Evolutionary conservation across 768 basidiomycete species (phyloP), one percentile per base, ranked within the genome.

Genomic region (Boletus huronensis): DNA sequence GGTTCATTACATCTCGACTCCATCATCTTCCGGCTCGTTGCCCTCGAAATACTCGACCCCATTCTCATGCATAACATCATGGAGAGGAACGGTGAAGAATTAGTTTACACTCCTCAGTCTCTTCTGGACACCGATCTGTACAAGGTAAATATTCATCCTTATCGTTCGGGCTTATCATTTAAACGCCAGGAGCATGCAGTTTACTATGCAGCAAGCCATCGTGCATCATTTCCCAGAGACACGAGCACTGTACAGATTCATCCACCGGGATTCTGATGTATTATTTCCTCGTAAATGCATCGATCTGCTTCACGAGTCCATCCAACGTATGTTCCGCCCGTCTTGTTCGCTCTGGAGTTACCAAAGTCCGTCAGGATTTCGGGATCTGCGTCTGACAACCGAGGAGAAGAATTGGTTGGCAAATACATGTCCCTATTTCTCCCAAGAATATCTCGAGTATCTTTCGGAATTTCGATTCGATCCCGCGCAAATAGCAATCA

Each of bases 121-220:
- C 75, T 98, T 48, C 79, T 98, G 42, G 96, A 98, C 70, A 94
- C 93, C 0, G 96, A 98, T 70, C 73, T 96, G 29, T 98, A 98
- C 82, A 98, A 96, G 82, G 93, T 87, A 49, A 42, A 55, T 17
- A 42, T 39, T n/a, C 50, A 31, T 29, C 19, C 26, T 45, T 25
- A 39, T 32, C 16, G 8, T 36, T 21, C 43, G 1, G 13, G 19
- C 9, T 31, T 11, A 21, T 41, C 14, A 25, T n/a, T 46, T n/a
- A 42, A 50, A 41, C 36, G 3, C 19, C 25, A 2, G 9, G 6
- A 34, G 8, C 28, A 29, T 29, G 14, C 53, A 96, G 92, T 77
- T 97, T 44, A 90, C 93, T 0, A 98, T 97, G 96, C 96, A 98
- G 74, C 90, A 95, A 72, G 93, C 93, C 0, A 84, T 98, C 23